phyloP scores from a whole-genome alignment of 2,329 filamentous ascomycete genomes.

The Aureobasidium mangrovei region DNA sequence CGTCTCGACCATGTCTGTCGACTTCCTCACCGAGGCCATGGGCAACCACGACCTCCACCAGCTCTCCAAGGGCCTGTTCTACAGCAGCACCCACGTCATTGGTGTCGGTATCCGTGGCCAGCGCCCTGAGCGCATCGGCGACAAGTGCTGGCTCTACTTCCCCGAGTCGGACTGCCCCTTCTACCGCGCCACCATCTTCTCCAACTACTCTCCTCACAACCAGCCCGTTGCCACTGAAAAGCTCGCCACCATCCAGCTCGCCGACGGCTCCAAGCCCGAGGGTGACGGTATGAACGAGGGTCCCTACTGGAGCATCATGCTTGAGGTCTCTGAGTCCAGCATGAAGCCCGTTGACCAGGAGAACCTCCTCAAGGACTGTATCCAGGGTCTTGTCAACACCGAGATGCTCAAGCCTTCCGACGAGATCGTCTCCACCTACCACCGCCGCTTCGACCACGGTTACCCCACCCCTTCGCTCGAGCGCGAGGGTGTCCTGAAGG shows the following conservation, averaged over 20 bases:
- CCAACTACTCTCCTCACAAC: conserved; percentile 99
- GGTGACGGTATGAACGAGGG: conserved; percentile 69
- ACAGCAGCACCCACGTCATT: conserved; percentile 94
- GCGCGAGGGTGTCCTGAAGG: conserved; percentile 86
- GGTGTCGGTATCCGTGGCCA: conserved; percentile 88
- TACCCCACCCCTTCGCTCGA: conserved; percentile 94
- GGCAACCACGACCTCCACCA: conserved; percentile 74
- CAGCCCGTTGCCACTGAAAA: conserved; percentile 76
- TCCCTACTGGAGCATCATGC: conserved; percentile 99
- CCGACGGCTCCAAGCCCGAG: conserved; percentile 71
- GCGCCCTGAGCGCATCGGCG: conserved; percentile 90
- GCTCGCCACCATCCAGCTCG: conserved; percentile 77
- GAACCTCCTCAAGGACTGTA: conserved; percentile 80
- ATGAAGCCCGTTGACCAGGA: conserved; percentile 88
- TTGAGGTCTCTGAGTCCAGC: conserved; percentile 91
- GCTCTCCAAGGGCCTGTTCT: conserved; percentile 86
- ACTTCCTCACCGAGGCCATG: conserved; percentile 79
- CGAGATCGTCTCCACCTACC: conserved; percentile 96
- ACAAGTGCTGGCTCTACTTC: conserved; percentile 99
- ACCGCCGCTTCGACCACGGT: conserved; percentile 95
- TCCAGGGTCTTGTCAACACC: conserved; percentile 95
- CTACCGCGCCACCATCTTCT: conserved; percentile 99
- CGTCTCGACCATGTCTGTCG: conserved; percentile 92
- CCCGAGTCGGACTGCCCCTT: conserved; percentile 98
- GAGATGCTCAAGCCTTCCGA: conserved; percentile 86